Conservation (phyloP, 768 basidiomycete species). For the Omphalotus guepiniiformis region DNA sequence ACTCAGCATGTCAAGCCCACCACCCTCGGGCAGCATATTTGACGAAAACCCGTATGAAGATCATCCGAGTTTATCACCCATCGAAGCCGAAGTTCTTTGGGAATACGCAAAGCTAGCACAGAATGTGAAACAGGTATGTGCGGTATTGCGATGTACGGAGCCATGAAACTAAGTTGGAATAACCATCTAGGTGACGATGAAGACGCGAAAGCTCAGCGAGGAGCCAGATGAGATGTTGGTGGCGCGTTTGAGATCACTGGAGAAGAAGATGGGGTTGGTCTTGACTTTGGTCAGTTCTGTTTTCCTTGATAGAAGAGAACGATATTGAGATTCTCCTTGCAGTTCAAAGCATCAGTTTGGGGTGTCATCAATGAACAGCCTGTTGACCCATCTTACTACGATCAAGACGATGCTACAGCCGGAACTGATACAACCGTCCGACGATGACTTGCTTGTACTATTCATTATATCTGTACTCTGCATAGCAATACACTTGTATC, state of each 20-base stretch:
- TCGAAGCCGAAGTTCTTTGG: constrained; percentile 84
- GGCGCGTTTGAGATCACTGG: constrained; percentile 70
- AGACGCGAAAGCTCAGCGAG: constrained; percentile 67
- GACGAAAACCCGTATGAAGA: constrained; percentile 67
- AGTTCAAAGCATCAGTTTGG: constrained; percentile 98
- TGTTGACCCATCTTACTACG: constrained; percentile 19
- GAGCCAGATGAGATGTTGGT: constrained; percentile 78
- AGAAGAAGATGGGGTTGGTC: constrained; percentile 94
- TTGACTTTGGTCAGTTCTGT: constrained; percentile 65
- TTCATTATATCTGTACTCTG: not conserved
- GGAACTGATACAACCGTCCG: constrained; percentile 24
- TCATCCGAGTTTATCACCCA: constrained; percentile 58
- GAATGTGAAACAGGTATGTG: constrained; percentile 69
- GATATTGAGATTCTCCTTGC: constrained; percentile 4
- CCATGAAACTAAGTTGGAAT: not conserved
- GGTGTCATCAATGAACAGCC: constrained; percentile 84
- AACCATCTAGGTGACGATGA: constrained; percentile 50
- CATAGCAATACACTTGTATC: constrained; percentile 17
- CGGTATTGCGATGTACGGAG: not conserved
- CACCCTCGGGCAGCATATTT: constrained; percentile 33
- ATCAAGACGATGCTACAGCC: constrained; percentile 17
- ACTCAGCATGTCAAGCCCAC: constrained; percentile 4
- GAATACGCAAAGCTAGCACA: constrained; percentile 88
- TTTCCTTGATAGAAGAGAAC: not conserved
- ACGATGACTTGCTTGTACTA: constrained; percentile 11